Evolutionary conservation across 441 rosid genomes (phyloP).

Genomic region (Erodium trifolium): DNA sequence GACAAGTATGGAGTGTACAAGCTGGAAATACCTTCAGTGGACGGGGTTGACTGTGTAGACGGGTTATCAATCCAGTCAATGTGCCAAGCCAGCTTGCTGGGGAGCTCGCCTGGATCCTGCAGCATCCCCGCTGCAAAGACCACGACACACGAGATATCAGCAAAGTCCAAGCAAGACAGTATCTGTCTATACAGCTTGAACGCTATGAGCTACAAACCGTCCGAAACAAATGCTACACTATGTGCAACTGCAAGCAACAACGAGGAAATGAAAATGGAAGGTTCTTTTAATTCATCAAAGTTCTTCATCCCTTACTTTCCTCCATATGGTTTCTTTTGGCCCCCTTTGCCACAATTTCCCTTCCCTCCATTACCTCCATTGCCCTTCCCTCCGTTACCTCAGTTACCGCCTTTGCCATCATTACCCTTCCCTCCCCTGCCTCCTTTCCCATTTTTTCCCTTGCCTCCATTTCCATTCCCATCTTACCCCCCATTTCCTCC

Average conservation of each 20-base stretch:
- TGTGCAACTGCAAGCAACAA: conserved; percentile 24
- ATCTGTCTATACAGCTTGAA: conserved; percentile 59
- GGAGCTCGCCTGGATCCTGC: conserved; percentile 30
- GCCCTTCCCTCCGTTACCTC: conserved; percentile 15
- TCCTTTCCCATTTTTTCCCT: conserved; percentile 12
- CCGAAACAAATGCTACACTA: conserved; percentile 34
- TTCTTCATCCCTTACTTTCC: conserved; percentile 48
- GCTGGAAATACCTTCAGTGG: conserved; percentile 51
- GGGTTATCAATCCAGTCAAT: conserved; percentile 42
- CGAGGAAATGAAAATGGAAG: not conserved
- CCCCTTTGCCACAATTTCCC: conserved; percentile 34
- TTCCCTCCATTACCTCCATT: conserved; percentile 1
- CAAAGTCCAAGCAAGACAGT: conserved; percentile 53
- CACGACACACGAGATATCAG: conserved; percentile 42
- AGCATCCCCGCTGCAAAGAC: conserved; percentile 36
- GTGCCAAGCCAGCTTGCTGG: conserved; percentile 38
- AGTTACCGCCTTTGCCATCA: conserved; percentile 19
- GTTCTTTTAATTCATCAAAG: conserved; percentile 35
- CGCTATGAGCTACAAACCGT: conserved; percentile 49
- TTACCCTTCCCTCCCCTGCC: conserved; percentile 18
- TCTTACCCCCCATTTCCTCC: no score
- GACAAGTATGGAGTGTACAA: conserved; percentile 44
- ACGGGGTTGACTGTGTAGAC: conserved; percentile 57
- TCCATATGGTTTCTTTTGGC: conserved; percentile 37
- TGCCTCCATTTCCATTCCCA: conserved; percentile 1